Base-by-base conservation (phyloP, 371 early-diverging fungal genomes). In the Mucor circinelloides region DNA sequence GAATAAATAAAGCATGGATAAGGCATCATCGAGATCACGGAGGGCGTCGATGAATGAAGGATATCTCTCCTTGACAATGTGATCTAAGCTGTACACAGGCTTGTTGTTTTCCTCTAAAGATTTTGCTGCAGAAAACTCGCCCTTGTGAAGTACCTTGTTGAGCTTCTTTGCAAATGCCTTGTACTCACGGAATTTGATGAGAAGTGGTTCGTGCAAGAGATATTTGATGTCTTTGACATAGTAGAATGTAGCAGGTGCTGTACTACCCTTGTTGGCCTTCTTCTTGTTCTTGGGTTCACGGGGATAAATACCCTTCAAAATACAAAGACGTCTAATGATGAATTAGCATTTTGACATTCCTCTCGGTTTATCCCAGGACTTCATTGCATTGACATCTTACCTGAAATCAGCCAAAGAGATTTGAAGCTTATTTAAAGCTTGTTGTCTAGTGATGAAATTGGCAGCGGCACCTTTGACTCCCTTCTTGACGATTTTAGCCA, bases 261-360 rank as follows among this genome's bases (percentile, higher is more conserved):
- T 91, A 21, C 93, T 92, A n/a, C 97, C 97, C 78, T 93, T 91
- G 83, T 91, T 91, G 81, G 94, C 94, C 79, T 95, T 95, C 85
- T 95, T 95, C 74, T 93, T 91, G 85, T 93, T 95, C 67, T 88
- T 90, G 46, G 99, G 99, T 76, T 97, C 96, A 54, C 95, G 92
- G 19, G 99, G 99, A 81, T 98, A 97, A 67, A 99, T 93, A 34
- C 99, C 99, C 84, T 99, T 99, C 69, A 99, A 82, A 76, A 99
- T 99, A 84, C 98, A 98, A 63, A 99, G 86, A 48, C 97, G 96
- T 79, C 99, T 57, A 40, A 31, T 36, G 40, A 40, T 40, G 21
- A 19, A 62, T 17, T 48, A 36, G 10, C 52, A n/a, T 40, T 56
- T 60, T 63, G 62, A 44, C 56, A 32, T 40, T 52, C 4, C 13